Base-by-base conservation (phyloP, 805 yeast species). In the Candida railenensis region DNA sequence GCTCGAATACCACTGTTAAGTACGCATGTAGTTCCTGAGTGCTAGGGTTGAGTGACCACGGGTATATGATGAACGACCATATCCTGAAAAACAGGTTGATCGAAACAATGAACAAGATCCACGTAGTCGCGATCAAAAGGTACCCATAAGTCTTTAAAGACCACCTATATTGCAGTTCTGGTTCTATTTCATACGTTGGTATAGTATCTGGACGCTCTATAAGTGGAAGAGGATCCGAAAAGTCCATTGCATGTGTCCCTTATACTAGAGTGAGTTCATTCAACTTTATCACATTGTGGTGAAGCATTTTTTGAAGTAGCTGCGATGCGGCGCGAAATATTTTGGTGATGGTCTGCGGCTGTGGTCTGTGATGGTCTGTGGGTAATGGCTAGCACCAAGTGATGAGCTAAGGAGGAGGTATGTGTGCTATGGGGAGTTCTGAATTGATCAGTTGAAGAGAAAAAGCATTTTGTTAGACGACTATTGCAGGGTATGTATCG, bases 41-140 rank as follows among this genome's bases (percentile, higher is more conserved):
- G 7, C 19, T n/a, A 3, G 28, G 22, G 14, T 42, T 18, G 15
- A 16, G n/a, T 11, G 58, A 41, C 34, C 69, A 50, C 4, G 76
- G 76, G 22, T 47, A 42, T 4, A 71, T 62, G 12, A 69, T 54
- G 51, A 50, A 65, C 25, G 45, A 50, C 77, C 77, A 71, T 38
- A 66, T 32, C 46, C 53, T 47, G 50, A 71, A 68, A n/a, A 71
- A 48, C 15, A 72, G 50, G 50, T 67, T 69, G 20, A 67, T 45
- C 3, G 75, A 57, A 2, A 70, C 53, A 19, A 61, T 34, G 47
- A 69, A 71, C 8, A 69, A 44, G 0, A 60, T 4, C 73, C 73
- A 70, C 4, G 68, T 58, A 3, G 53, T 55, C 2, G 54, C 40
- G 1, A 71, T 40, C 4, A 71, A 48, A n/a, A 53, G 44, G 46